Evolutionary conservation across 371 early-diverging fungal species (phyloP).

Genomic region (Rhizomucor pusillus): DNA sequence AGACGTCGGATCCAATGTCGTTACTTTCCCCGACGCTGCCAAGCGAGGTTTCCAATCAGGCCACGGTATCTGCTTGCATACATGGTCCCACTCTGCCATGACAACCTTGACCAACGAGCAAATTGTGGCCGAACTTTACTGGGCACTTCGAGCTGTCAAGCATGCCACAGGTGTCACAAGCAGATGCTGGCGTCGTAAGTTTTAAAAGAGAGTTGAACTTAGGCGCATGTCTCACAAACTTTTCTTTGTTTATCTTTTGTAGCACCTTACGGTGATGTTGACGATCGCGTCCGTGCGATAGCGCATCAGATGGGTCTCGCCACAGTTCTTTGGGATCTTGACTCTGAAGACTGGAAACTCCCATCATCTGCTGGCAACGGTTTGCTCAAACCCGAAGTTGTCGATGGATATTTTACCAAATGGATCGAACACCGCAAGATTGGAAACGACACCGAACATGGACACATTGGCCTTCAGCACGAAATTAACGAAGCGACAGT

Average conservation of each 20-base stretch:
- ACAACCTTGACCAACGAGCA: conserved; percentile 46
- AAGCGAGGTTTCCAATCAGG: conserved; percentile 34
- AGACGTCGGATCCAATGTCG: conserved; percentile 48
- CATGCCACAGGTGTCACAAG: conserved; percentile 45
- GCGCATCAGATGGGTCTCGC: conserved; percentile 37
- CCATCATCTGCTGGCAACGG: conserved; percentile 13
- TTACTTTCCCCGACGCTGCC: conserved; percentile 36
- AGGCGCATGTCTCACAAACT: background rate
- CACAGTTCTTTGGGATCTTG: conserved; percentile 32
- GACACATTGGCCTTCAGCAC: conserved; percentile 53
- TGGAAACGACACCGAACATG: conserved; percentile 25
- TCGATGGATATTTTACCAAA: conserved; percentile 34
- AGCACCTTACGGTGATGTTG: conserved; percentile 47
- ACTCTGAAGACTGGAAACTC: conserved; percentile 36
- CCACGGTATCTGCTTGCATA: conserved; percentile 46
- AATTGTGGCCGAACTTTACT: conserved; percentile 53
- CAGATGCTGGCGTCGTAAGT: conserved; percentile 45
- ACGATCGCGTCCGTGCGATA: conserved; percentile 44
- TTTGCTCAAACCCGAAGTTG: conserved; percentile 12
- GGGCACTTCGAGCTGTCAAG: conserved; percentile 43
- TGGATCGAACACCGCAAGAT: conserved; percentile 33
- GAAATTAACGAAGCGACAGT: conserved; percentile 47
- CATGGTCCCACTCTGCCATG: conserved; percentile 35
- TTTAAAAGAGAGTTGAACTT: background rate
- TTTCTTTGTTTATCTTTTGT: background rate